phyloP scores from a whole-genome alignment of 352 stramenopile genomes.

The Achlya hypogyna region DNA sequence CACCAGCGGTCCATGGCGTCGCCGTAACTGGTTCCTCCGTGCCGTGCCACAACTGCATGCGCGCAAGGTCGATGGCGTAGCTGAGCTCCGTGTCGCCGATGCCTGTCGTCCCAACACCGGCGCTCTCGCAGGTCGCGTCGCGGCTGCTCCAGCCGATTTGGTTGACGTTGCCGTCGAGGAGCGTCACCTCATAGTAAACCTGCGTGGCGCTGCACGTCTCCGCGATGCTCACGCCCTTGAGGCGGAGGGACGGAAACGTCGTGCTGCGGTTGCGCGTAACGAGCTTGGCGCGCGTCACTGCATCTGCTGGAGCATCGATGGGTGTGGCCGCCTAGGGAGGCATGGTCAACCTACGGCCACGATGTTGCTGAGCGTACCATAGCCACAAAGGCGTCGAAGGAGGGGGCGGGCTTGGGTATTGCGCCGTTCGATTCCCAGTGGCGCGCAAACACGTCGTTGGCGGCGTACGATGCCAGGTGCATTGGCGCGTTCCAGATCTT shows the following conservation, averaged over 20 bases:
- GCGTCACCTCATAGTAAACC: constrained; percentile 20
- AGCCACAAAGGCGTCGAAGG: background rate
- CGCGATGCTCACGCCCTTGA: background rate
- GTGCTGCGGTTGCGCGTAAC: background rate
- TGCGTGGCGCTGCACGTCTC: background rate
- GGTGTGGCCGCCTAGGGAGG: background rate
- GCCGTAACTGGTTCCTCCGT: background rate
- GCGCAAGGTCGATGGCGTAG: background rate
- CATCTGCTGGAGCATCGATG: background rate
- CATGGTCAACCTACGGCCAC: background rate
- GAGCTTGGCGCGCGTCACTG: background rate
- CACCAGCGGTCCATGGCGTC: constrained; percentile 25
- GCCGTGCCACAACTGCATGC: background rate
- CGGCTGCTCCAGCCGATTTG: constrained; percentile 15
- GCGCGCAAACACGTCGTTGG: background rate
- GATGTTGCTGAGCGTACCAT: background rate
- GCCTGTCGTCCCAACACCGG: background rate
- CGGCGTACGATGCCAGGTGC: background rate
- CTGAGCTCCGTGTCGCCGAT: background rate
- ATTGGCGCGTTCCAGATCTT: constrained; percentile 49
- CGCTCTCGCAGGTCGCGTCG: background rate
- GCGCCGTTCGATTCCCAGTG: background rate
- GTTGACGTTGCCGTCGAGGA: background rate
- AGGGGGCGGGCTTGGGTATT: background rate
- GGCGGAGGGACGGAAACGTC: background rate